Evolutionary conservation across 495 filamentous ascomycete species (phyloP).

Genomic region (Elasticomyces elasticus): DNA sequence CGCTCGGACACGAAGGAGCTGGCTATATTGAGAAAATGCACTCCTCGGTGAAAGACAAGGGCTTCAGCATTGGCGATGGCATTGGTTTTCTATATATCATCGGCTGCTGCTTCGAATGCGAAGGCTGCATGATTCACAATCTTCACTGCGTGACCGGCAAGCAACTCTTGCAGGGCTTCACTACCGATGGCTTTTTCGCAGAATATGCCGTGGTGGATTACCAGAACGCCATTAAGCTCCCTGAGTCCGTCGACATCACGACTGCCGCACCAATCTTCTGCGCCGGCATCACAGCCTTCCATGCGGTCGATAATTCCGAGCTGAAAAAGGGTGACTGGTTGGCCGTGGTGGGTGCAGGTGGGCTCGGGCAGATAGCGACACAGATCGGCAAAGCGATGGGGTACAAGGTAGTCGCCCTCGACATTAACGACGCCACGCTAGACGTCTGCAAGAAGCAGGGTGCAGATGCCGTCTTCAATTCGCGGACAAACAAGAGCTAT

Average conservation of each 20-base stretch:
- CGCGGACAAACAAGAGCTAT: slow-evolving; percentile 28
- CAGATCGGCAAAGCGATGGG: slow-evolving; percentile 30
- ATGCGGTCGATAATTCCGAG: slow-evolving; percentile 34
- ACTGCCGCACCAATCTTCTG: slow-evolving; percentile 32
- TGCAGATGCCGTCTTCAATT: slow-evolving; percentile 33
- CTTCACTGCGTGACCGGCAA: slow-evolving; percentile 30
- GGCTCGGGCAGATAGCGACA: slow-evolving; percentile 19
- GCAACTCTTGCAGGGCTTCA: slow-evolving; percentile 31
- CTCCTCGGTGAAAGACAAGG: slow-evolving; percentile 28
- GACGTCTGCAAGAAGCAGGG: slow-evolving; percentile 26
- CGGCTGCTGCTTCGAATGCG: slow-evolving; percentile 34
- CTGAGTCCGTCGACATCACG: slow-evolving; percentile 27
- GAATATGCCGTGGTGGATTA: slow-evolving; percentile 34
- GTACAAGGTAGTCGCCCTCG: slow-evolving; percentile 25
- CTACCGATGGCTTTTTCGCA: slow-evolving; percentile 33
- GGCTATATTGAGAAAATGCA: slow-evolving; percentile 32
- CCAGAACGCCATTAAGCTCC: slow-evolving; percentile 31
- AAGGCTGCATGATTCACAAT: slow-evolving; percentile 34
- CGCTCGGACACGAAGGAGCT: slow-evolving; percentile 35
- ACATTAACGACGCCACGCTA: slow-evolving; percentile 27
- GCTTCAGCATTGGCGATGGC: slow-evolving; percentile 32
- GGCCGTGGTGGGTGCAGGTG: slow-evolving; percentile 20
- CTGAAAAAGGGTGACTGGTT: slow-evolving; percentile 32
- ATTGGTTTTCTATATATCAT: slow-evolving; percentile 34
- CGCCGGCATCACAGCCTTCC: slow-evolving; percentile 36